These are phyloP conservation scores for Copromyces sp. DNA, from an alignment of 495 filamentous ascomycete genomes.

Conservation along the genomic window DNA sequence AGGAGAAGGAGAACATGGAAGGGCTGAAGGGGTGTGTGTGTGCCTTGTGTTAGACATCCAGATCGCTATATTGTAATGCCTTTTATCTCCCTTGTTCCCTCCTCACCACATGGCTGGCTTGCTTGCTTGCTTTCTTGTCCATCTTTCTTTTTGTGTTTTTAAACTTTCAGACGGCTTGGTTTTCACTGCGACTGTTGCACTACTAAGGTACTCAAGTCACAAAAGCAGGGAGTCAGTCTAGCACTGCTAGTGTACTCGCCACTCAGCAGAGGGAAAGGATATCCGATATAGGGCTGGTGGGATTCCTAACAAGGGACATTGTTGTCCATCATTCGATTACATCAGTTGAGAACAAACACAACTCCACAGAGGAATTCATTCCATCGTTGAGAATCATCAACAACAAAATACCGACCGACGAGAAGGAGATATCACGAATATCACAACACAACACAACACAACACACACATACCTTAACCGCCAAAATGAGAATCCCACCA, in stretches of 20 bases:
- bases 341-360: not conserved
- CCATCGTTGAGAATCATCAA: not conserved
- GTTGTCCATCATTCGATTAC: not conserved
- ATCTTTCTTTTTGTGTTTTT: not conserved
- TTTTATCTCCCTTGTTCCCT: not conserved
- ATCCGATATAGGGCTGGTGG: not conserved
- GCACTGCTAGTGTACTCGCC: too few species aligned
- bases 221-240: not conserved
- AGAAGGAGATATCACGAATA: not conserved
- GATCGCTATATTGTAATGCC: too few species aligned
- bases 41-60: too few species aligned
- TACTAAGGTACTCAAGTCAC: too few species aligned
- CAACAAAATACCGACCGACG: not conserved
- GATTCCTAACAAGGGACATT: not conserved
- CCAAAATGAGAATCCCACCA: conserved; percentile 38
- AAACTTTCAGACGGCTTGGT: not conserved
- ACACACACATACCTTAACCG: not conserved
- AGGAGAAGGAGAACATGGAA: not conserved
- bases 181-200: not conserved
- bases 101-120: not conserved
- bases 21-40: too few species aligned
- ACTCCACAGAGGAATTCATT: not conserved
- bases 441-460: not conserved
- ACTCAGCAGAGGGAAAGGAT: not conserved
- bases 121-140: too few species aligned